Evolutionary conservation across 2,329 filamentous ascomycete genomes (phyloP), one percentile per base, ranked within the genome.

Genomic region (Trichophaea hybrida): DNA sequence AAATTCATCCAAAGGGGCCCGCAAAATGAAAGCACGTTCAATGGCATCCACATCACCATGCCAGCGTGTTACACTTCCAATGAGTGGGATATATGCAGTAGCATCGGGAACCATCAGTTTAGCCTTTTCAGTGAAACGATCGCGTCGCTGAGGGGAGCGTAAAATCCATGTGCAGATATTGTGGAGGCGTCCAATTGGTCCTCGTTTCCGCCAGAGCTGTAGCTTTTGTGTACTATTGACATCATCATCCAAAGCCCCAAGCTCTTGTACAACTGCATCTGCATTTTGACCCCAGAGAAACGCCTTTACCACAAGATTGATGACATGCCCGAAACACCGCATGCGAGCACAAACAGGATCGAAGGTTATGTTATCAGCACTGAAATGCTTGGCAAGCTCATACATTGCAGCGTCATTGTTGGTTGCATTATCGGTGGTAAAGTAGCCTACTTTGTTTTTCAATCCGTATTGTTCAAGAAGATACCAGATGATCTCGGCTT

Each of bases 211-310:
- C 24, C 24, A 24, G 24, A 24, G 24, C 24, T 24, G 24, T 24
- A 24, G 24, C 24, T 24, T 24, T 24, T 24, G 1, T 24, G 24
- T 24, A 3, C 1, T 3, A 24, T 24, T 24, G 24, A 24, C 24
- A 24, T 24, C 24, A 24, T 24, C 24, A 1, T 24, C 24, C 3
- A 3, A 24, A 24, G 24, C 10, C 1, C 15, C 5, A 38, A 8
- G n/a, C n/a, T n/a, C n/a, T 10, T 31, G 2, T n/a, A 46, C 46
- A 34, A 53, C 51, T 0, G 49, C 31, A 12, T 54, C 37, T 31
- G 32, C 24, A 34, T 53, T 53, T n/a, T 57, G 37, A 15, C 57
- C 43, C 13, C 44, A 53, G 7, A 63, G 13, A 34, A 62, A 61
- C 3, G 32, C 24, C 53, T 62, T 55, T 4, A 33, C n/a, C 15